Percentiles rank a stretch among this genome's conserved stretches.
Conservation (phyloP, 108 stramenopile genomes). For the Schizochytrium sp. region DNA sequence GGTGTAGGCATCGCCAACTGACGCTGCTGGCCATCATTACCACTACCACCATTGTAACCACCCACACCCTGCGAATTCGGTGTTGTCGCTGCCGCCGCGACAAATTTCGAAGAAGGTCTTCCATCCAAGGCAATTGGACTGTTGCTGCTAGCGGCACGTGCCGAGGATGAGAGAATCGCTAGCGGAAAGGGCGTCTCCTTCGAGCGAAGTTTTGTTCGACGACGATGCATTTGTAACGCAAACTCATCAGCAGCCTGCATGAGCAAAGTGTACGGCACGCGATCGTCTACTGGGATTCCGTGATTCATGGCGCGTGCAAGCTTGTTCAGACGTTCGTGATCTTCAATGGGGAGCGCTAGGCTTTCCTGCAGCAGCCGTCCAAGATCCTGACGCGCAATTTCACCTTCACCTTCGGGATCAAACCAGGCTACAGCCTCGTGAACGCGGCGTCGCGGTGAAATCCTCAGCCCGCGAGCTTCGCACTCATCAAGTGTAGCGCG, state of each 20-base stretch:
- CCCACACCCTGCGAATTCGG: too few species aligned
- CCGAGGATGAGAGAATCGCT: neutral
- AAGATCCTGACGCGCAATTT: neutral
- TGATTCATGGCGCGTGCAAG: neutral
- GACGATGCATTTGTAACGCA: neutral
- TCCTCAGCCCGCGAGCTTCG: neutral
- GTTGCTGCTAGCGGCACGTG: neutral
- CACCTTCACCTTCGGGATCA: neutral
- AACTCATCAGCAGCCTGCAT: constrained; percentile 4
- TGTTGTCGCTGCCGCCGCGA: neutral
- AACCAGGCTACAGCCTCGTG: neutral
- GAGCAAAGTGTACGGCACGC: neutral
- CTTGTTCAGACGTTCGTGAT: neutral
- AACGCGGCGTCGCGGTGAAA: neutral
- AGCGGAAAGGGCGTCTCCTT: neutral
- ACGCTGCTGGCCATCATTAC: too few species aligned
- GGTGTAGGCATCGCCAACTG: neutral
- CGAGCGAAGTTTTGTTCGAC: neutral
- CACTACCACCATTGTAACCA: too few species aligned
- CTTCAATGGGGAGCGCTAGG: neutral
- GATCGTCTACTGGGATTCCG: neutral
- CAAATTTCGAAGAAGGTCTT: neutral
- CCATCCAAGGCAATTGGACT: too few species aligned
- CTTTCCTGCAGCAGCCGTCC: neutral
- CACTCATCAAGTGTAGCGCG: neutral